Percentiles rank a stretch among this genome's conserved stretches.
phyloP scores from a whole-genome alignment of 805 yeast species.

The Candida montana region DNA sequence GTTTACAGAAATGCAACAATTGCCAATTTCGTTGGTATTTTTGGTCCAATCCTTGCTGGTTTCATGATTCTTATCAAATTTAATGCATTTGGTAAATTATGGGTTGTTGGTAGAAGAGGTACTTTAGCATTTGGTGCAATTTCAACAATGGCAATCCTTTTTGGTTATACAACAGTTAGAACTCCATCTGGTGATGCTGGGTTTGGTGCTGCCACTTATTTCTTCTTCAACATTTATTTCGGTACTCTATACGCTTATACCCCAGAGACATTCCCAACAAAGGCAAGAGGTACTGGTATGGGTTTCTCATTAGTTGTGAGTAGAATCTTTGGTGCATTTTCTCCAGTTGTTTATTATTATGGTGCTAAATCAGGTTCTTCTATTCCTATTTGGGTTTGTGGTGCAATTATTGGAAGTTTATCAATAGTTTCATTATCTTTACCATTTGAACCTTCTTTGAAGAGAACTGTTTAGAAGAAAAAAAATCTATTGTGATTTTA shows the following conservation, averaged over 20 bases:
- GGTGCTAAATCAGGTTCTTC: slow-evolving; percentile 42
- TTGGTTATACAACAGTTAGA: slow-evolving; percentile 59
- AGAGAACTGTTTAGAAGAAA: slow-evolving; percentile 27
- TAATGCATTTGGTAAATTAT: slow-evolving; percentile 6
- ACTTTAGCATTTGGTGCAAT: slow-evolving; percentile 48
- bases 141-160: slow-evolving; percentile 50
- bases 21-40: slow-evolving; percentile 39
- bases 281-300: slow-evolving; percentile 52
- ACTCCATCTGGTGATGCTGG: slow-evolving; percentile 48
- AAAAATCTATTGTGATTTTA: background rate
- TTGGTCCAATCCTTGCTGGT: slow-evolving; percentile 48
- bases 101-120: slow-evolving; percentile 50
- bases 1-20: slow-evolving; percentile 45
- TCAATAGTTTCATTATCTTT: slow-evolving; percentile 39
- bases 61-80: slow-evolving; percentile 19
- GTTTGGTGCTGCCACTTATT: slow-evolving; percentile 43
- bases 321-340: slow-evolving; percentile 49
- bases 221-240: slow-evolving; percentile 44
- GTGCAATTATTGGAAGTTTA: slow-evolving; percentile 47
- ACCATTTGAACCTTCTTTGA: slow-evolving; percentile 47
- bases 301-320: slow-evolving; percentile 51
- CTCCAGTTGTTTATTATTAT: slow-evolving; percentile 49
- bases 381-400: slow-evolving; percentile 60
- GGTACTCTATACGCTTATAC: slow-evolving; percentile 61
- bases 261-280: slow-evolving; percentile 55